Base-by-base conservation (phyloP, 805 yeast genomes). In the Schizosaccharomyces osmophilus region DNA sequence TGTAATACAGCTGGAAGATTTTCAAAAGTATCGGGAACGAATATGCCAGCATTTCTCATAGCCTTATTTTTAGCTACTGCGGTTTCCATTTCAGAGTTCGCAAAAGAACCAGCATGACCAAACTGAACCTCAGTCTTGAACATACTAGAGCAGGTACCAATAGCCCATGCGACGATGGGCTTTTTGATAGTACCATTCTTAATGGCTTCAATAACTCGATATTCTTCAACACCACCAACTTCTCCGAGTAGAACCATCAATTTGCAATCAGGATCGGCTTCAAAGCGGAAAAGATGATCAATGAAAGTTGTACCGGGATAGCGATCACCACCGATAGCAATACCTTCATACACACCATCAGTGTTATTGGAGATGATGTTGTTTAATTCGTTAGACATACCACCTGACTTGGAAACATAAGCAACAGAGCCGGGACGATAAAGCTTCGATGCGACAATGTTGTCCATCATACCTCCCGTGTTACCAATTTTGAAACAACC, bases 1-100 rank as follows among this genome's bases (percentile, higher is more conserved):
- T 69, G 63, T 29, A 74, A 68, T 19, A 63, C 67, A 64, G 70
- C 75, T 45, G 78, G 78, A 68, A 74, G 64, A 63, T 75, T 78
- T 68, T 74, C 78, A 64, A 74, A 81, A 70, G 84, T 87, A 64
- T 84, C 86, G 67, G 95, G 95, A 62, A 87, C 93, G 68, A 83
- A 81, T 74, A 90, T 87, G 1, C 98, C 98, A 26, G 97, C 97
- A 67, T 83, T 84, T 73, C 86, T 84, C 74, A 90, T 87, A 67
- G 85, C 83, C 65, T 79, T 79, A 69, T 81, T 81, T 77, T 81
- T 81, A 69, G 82, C 76, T 67, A 73, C 74, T 64, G 85, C 85
- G 64, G 83, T 83, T 74, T 83, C 85, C 71, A 78, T 77, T 72
- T 82, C 82, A 66, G 83, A 81, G 73, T 83, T 79, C 68, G 83